Evolutionary conservation across 441 rosid genomes (phyloP), one percentile per base, ranked within the genome.

Genomic region (Erodium trifolium): DNA sequence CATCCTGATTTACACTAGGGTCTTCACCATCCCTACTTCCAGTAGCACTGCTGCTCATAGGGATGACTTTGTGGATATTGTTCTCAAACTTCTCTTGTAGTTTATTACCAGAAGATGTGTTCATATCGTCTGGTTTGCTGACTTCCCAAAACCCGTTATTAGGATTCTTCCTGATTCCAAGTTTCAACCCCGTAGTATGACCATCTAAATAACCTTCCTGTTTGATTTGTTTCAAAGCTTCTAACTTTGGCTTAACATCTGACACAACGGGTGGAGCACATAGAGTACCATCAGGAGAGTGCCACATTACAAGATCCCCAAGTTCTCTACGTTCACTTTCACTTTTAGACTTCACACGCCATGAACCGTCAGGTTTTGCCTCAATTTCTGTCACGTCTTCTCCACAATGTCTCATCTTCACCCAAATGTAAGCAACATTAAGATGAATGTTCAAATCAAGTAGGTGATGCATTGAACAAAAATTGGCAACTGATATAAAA

Each of bases 11-110:
- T 71, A 92, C 98, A 74, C 99, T 95, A 70, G 83, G 73, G 78
- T 95, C 99, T 77, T 95, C 99, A 75, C 96, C 95, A 72, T 92
- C 98, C 76, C 89, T 86, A 79, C 98, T 95, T 72, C 83, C 92
- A 27, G 96, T 90, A 29, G 90, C 93, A 78, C 97, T 92, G 81
- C 97, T 92, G 82, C 92, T 90, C 98, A 89, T 92, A 63, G 88
- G 95, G 57, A 90, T 87, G 67, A 79, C 68, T 75, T 88, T 87
- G 66, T 63, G 86, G 70, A 83, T 91, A 49, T 69, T 68, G 16
- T 68, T 84, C 70, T 77, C 88, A 43, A 82, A 81, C 63, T 72
- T 80, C 41, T 83, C 88, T 13, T 39, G 85, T 55, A 88, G 82
- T 78, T 84, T 85, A 81, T 78, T 88, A 75, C 86, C 87, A 77